Evolutionary conservation across 805 yeast genomes (phyloP).

Genomic region (Kuraishia piskuri): DNA sequence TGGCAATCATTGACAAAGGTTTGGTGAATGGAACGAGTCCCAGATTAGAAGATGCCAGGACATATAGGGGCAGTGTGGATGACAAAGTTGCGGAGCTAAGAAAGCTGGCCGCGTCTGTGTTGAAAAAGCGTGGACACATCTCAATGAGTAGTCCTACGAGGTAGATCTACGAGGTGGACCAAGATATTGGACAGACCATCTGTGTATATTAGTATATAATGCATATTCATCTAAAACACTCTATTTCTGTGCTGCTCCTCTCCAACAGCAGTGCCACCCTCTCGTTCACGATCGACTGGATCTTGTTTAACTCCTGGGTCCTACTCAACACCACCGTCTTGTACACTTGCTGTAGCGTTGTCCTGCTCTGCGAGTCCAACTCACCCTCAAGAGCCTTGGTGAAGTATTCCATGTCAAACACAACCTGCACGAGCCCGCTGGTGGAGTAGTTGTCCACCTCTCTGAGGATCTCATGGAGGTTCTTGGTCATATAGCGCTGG

Average conservation of each 20-base stretch:
- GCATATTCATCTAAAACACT: not conserved
- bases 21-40: not conserved
- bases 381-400: not conserved
- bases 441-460: not conserved
- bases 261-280: not conserved
- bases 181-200: not conserved
- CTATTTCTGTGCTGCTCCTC: not conserved
- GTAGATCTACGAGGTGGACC: not conserved
- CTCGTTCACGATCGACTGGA: not conserved
- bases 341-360: constrained; percentile 1
- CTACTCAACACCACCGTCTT: not conserved
- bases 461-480: constrained; percentile 1
- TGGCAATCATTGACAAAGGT: not conserved
- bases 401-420: constrained; percentile 1
- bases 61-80: not conserved
- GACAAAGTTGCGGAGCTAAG: constrained; percentile 3
- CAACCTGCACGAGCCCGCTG: constrained; percentile 2
- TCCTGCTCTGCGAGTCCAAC: not conserved
- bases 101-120: constrained; percentile 4
- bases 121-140: constrained; percentile 1
- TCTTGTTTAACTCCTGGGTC: not conserved
- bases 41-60: not conserved
- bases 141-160: not conserved
- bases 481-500: constrained; percentile 2
- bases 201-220: not conserved